Conservation (phyloP, 495 filamentous ascomycete species). For the Clohesyomyces aquaticus region DNA sequence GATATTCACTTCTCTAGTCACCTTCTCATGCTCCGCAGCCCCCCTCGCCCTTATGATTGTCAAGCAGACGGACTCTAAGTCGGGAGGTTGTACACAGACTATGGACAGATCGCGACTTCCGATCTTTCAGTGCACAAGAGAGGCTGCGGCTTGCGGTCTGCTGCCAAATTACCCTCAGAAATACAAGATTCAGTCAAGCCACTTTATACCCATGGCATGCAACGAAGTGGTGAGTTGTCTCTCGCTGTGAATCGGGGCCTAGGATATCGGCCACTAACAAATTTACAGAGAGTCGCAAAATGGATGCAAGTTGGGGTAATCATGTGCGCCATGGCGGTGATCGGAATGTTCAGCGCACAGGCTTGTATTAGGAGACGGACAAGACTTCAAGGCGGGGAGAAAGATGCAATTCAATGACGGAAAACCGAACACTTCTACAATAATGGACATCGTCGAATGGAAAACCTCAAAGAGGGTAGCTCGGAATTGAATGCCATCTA, state of each 20-base stretch:
- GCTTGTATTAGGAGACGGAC: not conserved
- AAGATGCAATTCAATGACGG: not conserved
- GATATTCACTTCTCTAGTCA: not conserved
- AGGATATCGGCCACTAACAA: not conserved
- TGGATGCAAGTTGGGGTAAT: not conserved
- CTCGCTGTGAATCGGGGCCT: not conserved
- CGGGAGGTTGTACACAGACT: not conserved
- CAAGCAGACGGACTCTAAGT: not conserved
- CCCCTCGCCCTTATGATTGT: not conserved
- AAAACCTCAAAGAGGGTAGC: too few relatives aligned
- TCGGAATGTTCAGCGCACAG: not conserved
- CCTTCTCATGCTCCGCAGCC: not conserved
- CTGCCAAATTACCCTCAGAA: not conserved
- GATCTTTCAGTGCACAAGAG: not conserved
- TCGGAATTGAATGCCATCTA: too few relatives aligned
- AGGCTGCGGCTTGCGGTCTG: not conserved
- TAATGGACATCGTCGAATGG: too few relatives aligned
- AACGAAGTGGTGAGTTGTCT: not conserved
- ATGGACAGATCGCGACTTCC: not conserved
- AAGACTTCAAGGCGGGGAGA: not conserved
- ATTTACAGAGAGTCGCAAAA: not conserved
- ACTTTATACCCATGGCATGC: not conserved
- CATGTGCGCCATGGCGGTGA: not conserved
- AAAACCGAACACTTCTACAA: too few relatives aligned
- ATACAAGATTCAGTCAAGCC: not conserved